phyloP scores from a whole-genome alignment of 164 flowering plant species.

The Chimonanthus praecox region DNA sequence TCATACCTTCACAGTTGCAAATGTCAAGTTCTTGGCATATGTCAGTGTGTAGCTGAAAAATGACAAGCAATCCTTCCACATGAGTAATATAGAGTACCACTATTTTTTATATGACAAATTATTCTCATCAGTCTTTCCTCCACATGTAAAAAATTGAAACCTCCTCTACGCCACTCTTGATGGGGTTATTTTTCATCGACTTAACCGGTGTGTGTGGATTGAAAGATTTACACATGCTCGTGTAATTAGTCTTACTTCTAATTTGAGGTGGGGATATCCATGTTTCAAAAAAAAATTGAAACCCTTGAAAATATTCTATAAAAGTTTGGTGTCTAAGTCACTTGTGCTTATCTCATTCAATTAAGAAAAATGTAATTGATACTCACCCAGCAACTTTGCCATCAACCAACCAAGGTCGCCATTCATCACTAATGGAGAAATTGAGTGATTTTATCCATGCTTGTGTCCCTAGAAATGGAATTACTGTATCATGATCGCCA shows the following conservation, averaged over 20 bases:
- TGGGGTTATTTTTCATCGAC: no score
- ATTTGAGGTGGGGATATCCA: no score
- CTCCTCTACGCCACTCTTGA: no score
- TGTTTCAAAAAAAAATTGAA: no score
- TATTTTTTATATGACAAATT: not conserved
- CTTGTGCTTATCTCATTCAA: no score
- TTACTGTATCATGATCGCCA: constrained; percentile 48
- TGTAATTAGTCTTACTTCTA: no score
- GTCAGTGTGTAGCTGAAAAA: not conserved
- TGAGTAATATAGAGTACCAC: not conserved
- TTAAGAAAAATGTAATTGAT: not conserved
- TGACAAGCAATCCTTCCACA: no score
- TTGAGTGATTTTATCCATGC: constrained; percentile 48
- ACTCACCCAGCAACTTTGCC: constrained; percentile 50
- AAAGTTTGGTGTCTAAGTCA: not conserved
- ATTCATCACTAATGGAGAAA: constrained; percentile 40
- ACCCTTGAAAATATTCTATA: no score
- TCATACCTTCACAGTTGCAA: not conserved
- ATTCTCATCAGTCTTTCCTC: no score
- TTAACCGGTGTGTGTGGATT: no score
- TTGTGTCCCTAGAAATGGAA: constrained; percentile 36
- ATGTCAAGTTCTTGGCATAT: not conserved
- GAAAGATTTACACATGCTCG: no score
- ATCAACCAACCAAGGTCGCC: constrained; percentile 45
- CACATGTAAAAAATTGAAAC: no score